These are phyloP conservation scores for Yamadazyma kanchanaburiensis DNA, from an alignment of 1,139 yeast genomes.

Conservation along the genomic window DNA sequence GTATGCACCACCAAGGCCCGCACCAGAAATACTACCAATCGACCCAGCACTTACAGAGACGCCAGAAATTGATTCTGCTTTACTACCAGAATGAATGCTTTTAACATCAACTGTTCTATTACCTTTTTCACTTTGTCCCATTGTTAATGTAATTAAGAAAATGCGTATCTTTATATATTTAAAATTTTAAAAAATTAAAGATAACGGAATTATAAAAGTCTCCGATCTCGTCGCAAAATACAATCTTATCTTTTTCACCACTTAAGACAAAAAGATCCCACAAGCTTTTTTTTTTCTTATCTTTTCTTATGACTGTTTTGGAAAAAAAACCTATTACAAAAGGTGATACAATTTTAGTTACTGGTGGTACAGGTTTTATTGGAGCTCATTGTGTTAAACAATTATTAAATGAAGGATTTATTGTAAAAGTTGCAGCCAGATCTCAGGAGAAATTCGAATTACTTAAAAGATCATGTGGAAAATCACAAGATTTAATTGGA, in stretches of 20 bases:
- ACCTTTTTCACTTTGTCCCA: constrained; percentile 9
- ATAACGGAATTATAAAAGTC: no score
- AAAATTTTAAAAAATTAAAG: no score
- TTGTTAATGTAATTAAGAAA: no score
- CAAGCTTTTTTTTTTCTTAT: no score
- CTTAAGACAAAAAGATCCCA: no score
- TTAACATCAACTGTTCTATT: constrained; percentile 11
- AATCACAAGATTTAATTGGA: constrained; percentile 29
- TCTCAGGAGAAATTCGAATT: constrained; percentile 46
- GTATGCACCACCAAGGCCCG: constrained; percentile 4
- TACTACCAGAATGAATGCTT: constrained; percentile 7
- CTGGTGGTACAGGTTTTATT: constrained; percentile 38
- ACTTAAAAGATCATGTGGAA: constrained; percentile 19
- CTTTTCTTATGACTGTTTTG: no score
- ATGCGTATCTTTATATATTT: no score
- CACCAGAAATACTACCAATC: no score
- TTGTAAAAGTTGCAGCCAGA: constrained; percentile 59
- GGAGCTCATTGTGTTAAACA: constrained; percentile 31
- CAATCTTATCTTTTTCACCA: no score
- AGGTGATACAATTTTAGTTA: constrained; percentile 23
- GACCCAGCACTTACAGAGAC: constrained; percentile 4
- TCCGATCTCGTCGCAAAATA: no score
- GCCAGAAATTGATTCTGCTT: constrained; percentile 4
- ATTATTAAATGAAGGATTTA: constrained; percentile 36
- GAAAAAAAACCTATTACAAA: no score